phyloP scores from a whole-genome alignment of 2,329 filamentous ascomycete genomes.

The Lasiodiplodia hormozganensis region DNA sequence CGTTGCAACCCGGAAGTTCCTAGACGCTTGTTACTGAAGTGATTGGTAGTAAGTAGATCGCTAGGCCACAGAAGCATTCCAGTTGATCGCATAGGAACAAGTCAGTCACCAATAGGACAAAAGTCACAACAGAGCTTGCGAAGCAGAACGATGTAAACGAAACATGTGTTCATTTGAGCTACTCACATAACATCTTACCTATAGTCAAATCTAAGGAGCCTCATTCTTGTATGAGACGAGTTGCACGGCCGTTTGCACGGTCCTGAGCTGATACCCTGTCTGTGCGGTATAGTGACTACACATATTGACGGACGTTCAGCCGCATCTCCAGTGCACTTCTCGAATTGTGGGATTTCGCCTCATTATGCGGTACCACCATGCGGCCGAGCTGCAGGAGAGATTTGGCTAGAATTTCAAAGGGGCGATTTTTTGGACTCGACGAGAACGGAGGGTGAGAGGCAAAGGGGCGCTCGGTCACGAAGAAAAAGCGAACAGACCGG shows the following conservation, averaged over 20 bases:
- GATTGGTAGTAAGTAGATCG: not conserved
- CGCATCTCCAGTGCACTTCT: not conserved
- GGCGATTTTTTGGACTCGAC: not conserved
- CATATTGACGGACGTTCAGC: not conserved
- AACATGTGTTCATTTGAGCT: not conserved
- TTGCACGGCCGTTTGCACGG: not conserved
- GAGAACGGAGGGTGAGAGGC: not conserved
- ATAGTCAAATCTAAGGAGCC: not conserved
- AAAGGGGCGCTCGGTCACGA: not conserved
- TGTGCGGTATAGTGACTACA: not conserved
- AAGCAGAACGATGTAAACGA: not conserved
- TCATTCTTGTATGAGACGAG: not conserved
- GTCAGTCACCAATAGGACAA: not conserved
- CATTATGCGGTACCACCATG: not conserved
- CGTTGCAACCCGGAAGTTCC: not conserved
- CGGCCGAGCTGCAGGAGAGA: not conserved
- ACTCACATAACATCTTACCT: not conserved
- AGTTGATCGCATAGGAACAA: not conserved
- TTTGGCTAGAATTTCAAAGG: not conserved
- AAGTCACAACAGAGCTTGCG: not conserved
- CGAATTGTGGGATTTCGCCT: not conserved
- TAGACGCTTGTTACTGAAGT: not conserved
- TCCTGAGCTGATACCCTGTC: not conserved
- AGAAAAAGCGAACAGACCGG: not conserved
- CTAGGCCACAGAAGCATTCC: not conserved